A percentile compares a stretch with the other conserved stretches of the same genome.
Evolutionary conservation across 2,329 filamentous ascomycete genomes (phyloP).

Genomic region (Cercospora sojina): DNA sequence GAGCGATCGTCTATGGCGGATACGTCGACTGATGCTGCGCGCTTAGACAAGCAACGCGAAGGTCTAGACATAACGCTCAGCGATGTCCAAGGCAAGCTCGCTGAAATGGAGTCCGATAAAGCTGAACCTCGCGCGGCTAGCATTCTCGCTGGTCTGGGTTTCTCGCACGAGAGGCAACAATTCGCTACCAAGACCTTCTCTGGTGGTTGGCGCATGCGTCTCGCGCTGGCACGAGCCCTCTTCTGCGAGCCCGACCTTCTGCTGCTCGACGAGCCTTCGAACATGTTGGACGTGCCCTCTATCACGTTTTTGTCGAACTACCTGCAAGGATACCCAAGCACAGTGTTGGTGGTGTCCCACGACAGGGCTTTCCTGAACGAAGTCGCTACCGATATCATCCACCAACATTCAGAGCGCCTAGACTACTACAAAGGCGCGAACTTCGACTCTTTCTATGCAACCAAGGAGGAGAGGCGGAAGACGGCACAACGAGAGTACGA

Average conservation of each 20-base stretch:
- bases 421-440: conserved; percentile 99
- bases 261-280: conserved; percentile 93
- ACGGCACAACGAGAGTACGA: conserved; percentile 96
- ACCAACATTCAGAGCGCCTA: conserved; percentile 93
- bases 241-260: conserved; percentile 97
- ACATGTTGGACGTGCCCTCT: conserved; percentile 63
- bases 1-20: conserved; percentile 81
- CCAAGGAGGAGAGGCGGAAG: conserved; percentile 95
- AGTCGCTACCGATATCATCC: conserved; percentile 97
- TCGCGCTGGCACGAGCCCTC: conserved; percentile 88
- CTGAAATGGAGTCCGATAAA: conserved; percentile 99
- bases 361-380: conserved; percentile 99
- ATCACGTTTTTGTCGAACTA: conserved; percentile 98
- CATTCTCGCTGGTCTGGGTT: conserved; percentile 94
- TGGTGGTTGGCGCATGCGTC: conserved; percentile 98
- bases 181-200: conserved; percentile 96
- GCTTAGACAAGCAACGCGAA: conserved; percentile 82
- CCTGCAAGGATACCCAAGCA: conserved; percentile 89
- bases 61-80: conserved; percentile 85
- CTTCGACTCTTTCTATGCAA: conserved; percentile 95
- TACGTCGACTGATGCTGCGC: conserved; percentile 83
- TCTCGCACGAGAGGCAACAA: conserved; percentile 89
- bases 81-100: conserved; percentile 86
- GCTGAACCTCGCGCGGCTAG: conserved; percentile 92
- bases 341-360: conserved; percentile 94